Base-by-base conservation (phyloP, 805 yeast genomes). In the Starmerella stellata region DNA sequence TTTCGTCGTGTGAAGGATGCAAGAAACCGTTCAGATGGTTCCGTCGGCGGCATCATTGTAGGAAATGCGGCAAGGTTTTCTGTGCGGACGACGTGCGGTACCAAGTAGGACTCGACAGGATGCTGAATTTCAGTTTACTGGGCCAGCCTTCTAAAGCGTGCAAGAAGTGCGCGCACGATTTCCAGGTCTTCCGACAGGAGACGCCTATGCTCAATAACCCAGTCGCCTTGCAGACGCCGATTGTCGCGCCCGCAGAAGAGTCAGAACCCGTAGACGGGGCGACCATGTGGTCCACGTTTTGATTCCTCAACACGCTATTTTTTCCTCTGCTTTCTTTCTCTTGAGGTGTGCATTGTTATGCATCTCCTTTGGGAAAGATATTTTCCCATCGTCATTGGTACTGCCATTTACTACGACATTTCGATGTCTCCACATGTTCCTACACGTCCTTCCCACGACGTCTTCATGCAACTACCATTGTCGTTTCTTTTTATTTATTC, bases 41-140 rank as follows among this genome's bases (percentile, higher is more conserved):
- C 62, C 94, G 69, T 55, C 69, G 85, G 49, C 67, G 75, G 45
- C 93, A 79, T 53, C 93, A 79, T 60, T 79, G 93, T 54, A 69
- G 93, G 38, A 75, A 75, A 53, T 79, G 93, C 56, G 93, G 93
- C 28, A 81, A 78, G 30, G 70, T 79, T 17, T 79, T 71, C 51
- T 79, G 93, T 56, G 70, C 72, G 25, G 72, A 68, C 43, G 85
- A 80, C 56, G 66, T 60, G 54, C 70, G 45, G 64, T 73, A 58
- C 62, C 71, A 52, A 62, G 74, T 53, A 61, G 66, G 50, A 55
- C 69, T 57, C 72, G 90, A 27, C 72, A 48, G 55, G 38, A 43
- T 48, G 37, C 53, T 59, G 41, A 52, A 54, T 44, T 70, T 76
- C 39, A 81, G 76, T 17, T 74, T 78, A 5, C 60, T 72, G 38